phyloP scores from a whole-genome alignment of 345 rosid species.

The Citrus mangshanensis region DNA sequence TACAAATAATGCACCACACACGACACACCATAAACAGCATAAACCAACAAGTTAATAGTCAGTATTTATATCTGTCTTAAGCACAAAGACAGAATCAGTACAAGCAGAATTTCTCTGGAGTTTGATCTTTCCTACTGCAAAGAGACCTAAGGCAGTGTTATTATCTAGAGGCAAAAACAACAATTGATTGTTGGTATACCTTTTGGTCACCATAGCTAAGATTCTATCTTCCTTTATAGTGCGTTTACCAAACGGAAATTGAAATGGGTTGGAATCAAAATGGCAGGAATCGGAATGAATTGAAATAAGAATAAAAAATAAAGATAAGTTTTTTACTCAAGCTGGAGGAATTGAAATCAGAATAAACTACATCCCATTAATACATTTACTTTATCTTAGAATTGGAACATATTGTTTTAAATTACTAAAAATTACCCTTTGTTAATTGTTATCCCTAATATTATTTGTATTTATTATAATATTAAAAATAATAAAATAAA shows the following conservation, averaged over 20 bases:
- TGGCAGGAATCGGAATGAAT: fast-evolving
- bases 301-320: too few species aligned
- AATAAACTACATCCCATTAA: too few species aligned
- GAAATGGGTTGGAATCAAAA: too few species aligned
- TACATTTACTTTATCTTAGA: too few species aligned
- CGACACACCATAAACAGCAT: background rate
- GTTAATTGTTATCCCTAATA: too few species aligned
- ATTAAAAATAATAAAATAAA: too few species aligned
- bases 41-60: background rate
- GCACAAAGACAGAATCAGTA: background rate
- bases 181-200: background rate
- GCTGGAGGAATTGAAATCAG: fast-evolving
- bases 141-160: background rate
- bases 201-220: background rate
- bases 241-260: fast-evolving
- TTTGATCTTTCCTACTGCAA: background rate
- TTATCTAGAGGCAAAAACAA: background rate
- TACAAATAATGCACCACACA: background rate
- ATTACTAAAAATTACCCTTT: too few species aligned
- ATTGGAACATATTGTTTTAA: fast-evolving
- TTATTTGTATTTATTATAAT: too few species aligned
- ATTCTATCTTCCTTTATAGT: background rate
- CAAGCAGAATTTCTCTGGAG: background rate
- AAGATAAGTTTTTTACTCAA: too few species aligned
- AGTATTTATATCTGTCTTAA: background rate